Conservation (phyloP, 2,329 filamentous ascomycete genomes). For the Colletotrichum tropicale region DNA sequence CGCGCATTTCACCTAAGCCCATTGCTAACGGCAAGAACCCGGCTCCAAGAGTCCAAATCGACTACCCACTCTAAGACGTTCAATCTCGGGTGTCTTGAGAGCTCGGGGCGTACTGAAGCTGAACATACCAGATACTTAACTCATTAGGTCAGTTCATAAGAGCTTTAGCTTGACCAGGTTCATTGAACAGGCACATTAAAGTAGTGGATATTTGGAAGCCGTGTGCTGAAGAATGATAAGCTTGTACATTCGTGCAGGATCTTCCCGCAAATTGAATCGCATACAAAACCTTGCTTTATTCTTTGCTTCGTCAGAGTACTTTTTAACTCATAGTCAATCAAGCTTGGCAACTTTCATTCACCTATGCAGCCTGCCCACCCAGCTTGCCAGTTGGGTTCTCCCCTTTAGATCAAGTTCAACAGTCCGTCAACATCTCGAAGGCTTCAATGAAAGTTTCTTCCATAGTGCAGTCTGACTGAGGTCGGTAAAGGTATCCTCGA, state of each 20-base stretch:
- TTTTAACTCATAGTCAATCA: not conserved
- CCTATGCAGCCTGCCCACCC: not conserved
- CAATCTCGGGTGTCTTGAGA: not conserved
- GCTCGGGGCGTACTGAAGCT: not conserved
- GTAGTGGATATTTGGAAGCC: not conserved
- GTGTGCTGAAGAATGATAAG: not conserved
- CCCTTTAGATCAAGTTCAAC: not conserved
- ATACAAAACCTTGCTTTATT: fast-evolving
- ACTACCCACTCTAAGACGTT: not conserved
- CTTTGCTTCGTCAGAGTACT: not conserved
- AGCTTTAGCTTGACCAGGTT: not conserved
- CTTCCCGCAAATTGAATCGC: not conserved
- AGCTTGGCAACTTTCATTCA: not conserved
- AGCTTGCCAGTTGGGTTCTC: not conserved
- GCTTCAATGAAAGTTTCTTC: not conserved
- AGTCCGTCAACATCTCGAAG: not conserved
- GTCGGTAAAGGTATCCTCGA: not conserved
- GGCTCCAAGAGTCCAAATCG: not conserved
- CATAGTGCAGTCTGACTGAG: not conserved
- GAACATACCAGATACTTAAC: no score
- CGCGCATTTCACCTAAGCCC: fast-evolving
- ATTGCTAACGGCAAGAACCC: not conserved
- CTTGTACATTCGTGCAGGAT: not conserved
- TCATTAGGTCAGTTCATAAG: no score
- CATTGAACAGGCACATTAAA: not conserved